Conservation (phyloP, 305 asterid species). For the Rubia balearica region DNA sequence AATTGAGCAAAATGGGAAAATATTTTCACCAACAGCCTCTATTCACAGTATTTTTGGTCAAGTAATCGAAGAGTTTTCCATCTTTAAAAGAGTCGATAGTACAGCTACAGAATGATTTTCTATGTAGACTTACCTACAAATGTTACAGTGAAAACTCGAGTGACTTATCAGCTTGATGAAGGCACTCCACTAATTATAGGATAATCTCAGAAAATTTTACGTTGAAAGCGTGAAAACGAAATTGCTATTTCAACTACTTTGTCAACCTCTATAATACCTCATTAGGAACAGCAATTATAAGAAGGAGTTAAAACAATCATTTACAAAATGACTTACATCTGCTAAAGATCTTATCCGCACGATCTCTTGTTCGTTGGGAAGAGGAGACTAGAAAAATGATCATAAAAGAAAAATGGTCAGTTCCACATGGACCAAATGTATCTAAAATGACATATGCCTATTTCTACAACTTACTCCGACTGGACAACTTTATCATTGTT, state of each 20-base stretch:
- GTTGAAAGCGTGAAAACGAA: neutral
- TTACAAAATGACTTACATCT: constrained; percentile 44
- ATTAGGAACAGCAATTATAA: neutral
- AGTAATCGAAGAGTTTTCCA: neutral
- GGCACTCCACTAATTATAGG: neutral
- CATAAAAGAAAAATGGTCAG: neutral
- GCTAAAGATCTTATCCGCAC: constrained; percentile 34
- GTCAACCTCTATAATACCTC: neutral
- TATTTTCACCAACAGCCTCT: neutral
- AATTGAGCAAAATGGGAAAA: neutral
- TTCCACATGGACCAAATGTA: neutral
- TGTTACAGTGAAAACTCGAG: neutral
- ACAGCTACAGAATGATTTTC: neutral
- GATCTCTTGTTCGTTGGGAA: constrained; percentile 43
- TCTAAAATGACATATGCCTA: neutral
- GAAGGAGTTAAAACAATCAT: neutral
- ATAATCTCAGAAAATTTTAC: neutral
- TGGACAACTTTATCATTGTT: constrained; percentile 52
- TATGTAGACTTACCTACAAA: neutral
- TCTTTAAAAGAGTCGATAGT: neutral
- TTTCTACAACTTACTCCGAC: constrained; percentile 37
- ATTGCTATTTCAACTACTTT: neutral
- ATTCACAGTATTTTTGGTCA: neutral
- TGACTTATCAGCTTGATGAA: neutral
- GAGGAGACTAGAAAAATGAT: constrained; percentile 35